Evolutionary conservation across 257 asterid genomes (phyloP).

Genomic region (Lithospermum erythrorhizon): DNA sequence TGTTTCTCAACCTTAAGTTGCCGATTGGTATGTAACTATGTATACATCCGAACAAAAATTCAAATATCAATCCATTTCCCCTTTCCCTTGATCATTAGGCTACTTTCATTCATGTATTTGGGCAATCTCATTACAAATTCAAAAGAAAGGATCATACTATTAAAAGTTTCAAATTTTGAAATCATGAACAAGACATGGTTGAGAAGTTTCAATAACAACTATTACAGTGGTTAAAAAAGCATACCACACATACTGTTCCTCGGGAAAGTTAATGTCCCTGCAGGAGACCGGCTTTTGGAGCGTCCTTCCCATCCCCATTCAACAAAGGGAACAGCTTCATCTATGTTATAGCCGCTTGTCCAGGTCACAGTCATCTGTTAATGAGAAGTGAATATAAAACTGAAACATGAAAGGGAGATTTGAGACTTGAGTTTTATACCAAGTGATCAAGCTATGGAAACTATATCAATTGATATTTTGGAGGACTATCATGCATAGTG

Average conservation of each 20-base stretch:
- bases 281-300: conserved; percentile 35
- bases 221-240: conserved; percentile 6
- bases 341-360: conserved; percentile 77
- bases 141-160: no score
- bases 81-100: no score
- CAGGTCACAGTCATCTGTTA: conserved; percentile 83
- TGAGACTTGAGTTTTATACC: no score
- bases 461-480: no score
- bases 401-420: no score
- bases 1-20: no score
- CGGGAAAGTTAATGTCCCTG: conserved; percentile 63
- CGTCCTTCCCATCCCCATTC: conserved; percentile 49
- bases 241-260: conserved; percentile 85
- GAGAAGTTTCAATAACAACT: background rate
- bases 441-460: no score
- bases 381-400: background rate
- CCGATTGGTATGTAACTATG: no score
- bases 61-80: background rate
- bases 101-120: no score
- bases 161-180: no score
- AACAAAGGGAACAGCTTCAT: conserved; percentile 67
- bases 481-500: no score
- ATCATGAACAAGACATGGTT: background rate
- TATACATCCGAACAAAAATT: background rate
- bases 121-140: no score